phyloP scores from a whole-genome alignment of 2,329 filamentous ascomycete genomes.

The Rosellinia necatrix region DNA sequence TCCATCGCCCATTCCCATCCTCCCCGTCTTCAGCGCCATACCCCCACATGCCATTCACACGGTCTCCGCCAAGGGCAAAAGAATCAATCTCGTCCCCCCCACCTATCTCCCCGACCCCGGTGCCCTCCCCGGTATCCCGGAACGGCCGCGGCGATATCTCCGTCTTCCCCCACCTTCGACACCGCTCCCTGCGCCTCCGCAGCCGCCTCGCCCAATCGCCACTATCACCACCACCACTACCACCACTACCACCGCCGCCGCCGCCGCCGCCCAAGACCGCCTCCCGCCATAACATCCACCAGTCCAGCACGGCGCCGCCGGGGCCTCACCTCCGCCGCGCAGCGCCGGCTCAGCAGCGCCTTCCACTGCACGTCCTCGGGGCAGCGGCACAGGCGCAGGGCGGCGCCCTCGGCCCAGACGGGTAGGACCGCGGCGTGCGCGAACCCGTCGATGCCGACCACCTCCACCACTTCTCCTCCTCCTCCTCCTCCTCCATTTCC shows the following conservation, averaged over 20 bases:
- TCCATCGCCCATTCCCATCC: slow-evolving; percentile 1
- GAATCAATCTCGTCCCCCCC: too few species aligned
- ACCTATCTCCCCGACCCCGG: too few species aligned
- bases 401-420: slow-evolving; percentile 34
- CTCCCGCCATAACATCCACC: slow-evolving; percentile 38
- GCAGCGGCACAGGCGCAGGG: slow-evolving; percentile 35
- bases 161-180: slow-evolving; percentile 31
- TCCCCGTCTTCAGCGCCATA: slow-evolving; percentile 1
- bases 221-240: neutral
- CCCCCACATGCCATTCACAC: slow-evolving; percentile 3
- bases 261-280: too few species aligned
- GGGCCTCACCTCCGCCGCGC: slow-evolving; percentile 27
- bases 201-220: neutral
- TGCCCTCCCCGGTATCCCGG: too few species aligned
- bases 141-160: slow-evolving; percentile 18
- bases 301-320: slow-evolving; percentile 29
- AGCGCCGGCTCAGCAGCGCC: slow-evolving; percentile 29
- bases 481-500: slow-evolving; percentile 31
- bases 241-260: slow-evolving; percentile 13
- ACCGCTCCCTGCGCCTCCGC: slow-evolving; percentile 27
- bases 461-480: too few species aligned
- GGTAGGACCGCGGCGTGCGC: slow-evolving; percentile 35
- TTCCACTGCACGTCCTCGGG: slow-evolving; percentile 39
- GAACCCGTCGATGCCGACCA: slow-evolving; percentile 33
- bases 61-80: too few species aligned